Base-by-base conservation (phyloP, 805 yeast species). In the Kluyveromyces nonfermentans region DNA sequence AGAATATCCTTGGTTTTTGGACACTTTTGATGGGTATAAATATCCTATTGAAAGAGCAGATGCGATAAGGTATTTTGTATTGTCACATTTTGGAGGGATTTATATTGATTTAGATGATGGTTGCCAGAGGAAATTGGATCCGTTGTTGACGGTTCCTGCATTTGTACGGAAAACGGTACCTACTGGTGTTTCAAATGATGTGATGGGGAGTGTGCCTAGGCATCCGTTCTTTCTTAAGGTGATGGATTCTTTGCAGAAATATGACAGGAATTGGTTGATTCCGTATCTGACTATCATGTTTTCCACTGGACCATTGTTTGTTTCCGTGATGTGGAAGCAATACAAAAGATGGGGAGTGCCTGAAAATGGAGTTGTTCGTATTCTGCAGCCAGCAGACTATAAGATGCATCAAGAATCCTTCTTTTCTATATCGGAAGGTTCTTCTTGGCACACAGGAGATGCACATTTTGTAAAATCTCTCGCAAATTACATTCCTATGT, bases 261-360 rank as follows among this genome's bases (percentile, higher is more conserved):
- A 77, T 57, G 78, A 86, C 56, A 71, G 74, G 52, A 82, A 85
- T 63, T 87, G 94, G 84, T 64, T 83, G 32, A 78, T 86, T 15
- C 95, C 96, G 12, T 89, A 89, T 66, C 69, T 88, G 48, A 87
- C 96, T 30, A 87, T 89, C 61, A 86, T 89, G 96, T 83, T 78
- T 57, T 80, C 94, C 10, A 89, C 97, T 0, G 97, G 97, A 10
- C 96, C 97, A 0, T 67, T 89, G 44, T 88, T 85, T 57, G 70
- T 89, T 36, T 82, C 93, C 17, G 88, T 85, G 31, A 73, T 89
- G 53, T 84, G 95, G 88, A 85, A 85, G 64, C 85, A 80, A 55
- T 88, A 84, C 64, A 84, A 83, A 63, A 73, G 95, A 51, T 80
- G 85, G 83, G 82, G 82, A 1, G 75, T 79, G 16, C 78, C 84